Percentiles rank a stretch among this genome's conserved stretches.
Evolutionary conservation across 331 rosid species (phyloP).

Genomic region (Acacia pycnantha): DNA sequence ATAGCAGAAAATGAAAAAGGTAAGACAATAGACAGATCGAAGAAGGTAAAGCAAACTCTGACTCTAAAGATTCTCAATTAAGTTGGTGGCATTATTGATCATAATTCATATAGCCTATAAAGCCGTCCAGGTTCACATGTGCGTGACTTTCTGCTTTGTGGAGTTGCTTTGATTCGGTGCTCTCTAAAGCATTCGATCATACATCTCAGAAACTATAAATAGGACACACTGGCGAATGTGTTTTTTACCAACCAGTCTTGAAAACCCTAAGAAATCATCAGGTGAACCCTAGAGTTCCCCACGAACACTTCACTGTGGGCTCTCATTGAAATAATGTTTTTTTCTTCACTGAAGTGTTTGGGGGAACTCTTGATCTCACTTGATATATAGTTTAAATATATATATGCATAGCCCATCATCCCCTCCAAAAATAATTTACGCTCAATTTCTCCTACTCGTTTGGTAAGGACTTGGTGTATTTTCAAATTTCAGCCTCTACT

Average conservation of each 20-base stretch:
- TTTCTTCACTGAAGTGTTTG: conserved; percentile 37
- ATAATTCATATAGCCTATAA: conserved; percentile 7
- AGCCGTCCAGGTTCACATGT: conserved; percentile 29
- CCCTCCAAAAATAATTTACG: no score
- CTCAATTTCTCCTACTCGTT: no score
- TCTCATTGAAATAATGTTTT: neutral
- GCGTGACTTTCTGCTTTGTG: neutral
- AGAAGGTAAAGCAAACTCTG: neutral
- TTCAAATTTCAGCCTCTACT: no score
- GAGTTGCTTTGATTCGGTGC: neutral
- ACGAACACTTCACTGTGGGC: conserved; percentile 31
- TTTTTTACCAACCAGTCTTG: neutral
- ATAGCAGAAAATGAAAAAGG: neutral
- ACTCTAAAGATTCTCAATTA: conserved; percentile 9
- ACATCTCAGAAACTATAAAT: conserved; percentile 1
- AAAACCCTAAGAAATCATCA: conserved; percentile 10
- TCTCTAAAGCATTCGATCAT: neutral
- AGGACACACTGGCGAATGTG: neutral
- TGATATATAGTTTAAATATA: neutral
- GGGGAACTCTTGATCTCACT: conserved; percentile 32
- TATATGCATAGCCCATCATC: no score
- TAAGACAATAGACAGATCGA: neutral
- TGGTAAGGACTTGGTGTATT: no score
- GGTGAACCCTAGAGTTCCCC: conserved; percentile 39
- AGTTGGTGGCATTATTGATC: neutral